Base-by-base conservation (phyloP, 1,284 basidiomycete genomes). In the Pseudozyma tsukubaensis region DNA sequence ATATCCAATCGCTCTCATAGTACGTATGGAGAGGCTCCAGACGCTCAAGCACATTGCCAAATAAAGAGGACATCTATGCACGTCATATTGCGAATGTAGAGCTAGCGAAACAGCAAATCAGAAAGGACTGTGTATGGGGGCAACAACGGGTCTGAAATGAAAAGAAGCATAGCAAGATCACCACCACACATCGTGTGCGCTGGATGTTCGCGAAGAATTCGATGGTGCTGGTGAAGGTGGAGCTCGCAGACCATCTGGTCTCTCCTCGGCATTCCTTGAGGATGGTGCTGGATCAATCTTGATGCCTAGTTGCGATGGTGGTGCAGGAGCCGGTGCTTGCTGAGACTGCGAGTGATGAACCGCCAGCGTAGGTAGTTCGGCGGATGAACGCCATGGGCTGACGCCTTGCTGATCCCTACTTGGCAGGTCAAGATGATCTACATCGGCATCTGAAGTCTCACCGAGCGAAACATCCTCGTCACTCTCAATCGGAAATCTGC, bases 111-210 rank as follows among this genome's bases (percentile, higher is more conserved):
- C 8, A 9, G 9, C 14, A 45, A 21, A 11, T 7, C 12, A 45
- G 19, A 21, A 11, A 21, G 43, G 19, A n/a, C 18, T 21, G 13
- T 21, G n/a, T 21, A 8, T 13, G 43, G 11, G 18, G 24, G 19
- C 19, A 45, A 21, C 18, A 21, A 7, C 10, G 7, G 13, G 43
- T 21, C 24, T 34, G 32, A 53, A 35, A 14, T 10, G 4, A 18
- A 47, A 7, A 13, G n/a, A 16, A 24, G 19, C 42, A 18, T 14
- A 9, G 14, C n/a, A 21, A 10, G 19, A 35, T 40, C 50, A 70
- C 67, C 67, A 70, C 67, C 67, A 70, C 11, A 64, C 52, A 32
- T 70, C 61, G 42, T 32, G 53, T n/a, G 50, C 58, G 18, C 51
- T 50, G 14, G 61, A 59, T 10, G 32, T 45, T 21, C 55, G 52